These are phyloP conservation scores for Loxodes magnus DNA, from an alignment of 73 alveolate genomes.

Conservation along the genomic window DNA sequence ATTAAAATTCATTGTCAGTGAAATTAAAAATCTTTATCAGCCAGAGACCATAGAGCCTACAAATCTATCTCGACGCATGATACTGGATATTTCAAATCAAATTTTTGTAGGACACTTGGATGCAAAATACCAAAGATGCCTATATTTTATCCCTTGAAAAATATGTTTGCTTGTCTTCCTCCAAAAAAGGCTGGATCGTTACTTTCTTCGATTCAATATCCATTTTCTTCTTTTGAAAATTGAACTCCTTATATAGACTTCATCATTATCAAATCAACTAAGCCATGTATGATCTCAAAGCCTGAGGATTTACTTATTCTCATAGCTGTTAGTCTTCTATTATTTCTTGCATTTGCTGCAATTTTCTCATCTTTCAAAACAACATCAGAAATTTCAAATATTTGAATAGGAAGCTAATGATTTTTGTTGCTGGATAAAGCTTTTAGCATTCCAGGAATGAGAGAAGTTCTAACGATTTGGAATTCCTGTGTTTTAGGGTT, in stretches of 20 bases:
- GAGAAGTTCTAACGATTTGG: conserved; percentile 86
- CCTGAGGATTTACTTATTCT: conserved; percentile 49
- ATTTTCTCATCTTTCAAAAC: conserved; percentile 55
- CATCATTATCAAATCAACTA: conserved; percentile 80
- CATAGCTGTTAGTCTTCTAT: conserved; percentile 67
- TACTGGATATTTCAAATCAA: conserved; percentile 81
- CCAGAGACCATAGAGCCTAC: conserved; percentile 46
- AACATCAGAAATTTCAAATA: conserved; percentile 89
- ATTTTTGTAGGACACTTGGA: conserved; percentile 80
- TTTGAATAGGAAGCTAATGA: conserved; percentile 62
- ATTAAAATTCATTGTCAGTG: no score
- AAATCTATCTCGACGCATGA: conserved; percentile 71
- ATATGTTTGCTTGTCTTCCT: conserved; percentile 75
- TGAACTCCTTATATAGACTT: conserved; percentile 18
- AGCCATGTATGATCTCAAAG: conserved; percentile 85
- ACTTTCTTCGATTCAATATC: conserved; percentile 28
- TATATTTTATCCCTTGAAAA: conserved; percentile 47
- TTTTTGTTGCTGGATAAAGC: conserved; percentile 68
- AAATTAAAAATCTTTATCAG: no score
- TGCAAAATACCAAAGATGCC: conserved; percentile 92
- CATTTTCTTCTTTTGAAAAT: conserved; percentile 23
- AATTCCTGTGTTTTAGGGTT: conserved; percentile 68
- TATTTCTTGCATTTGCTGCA: conserved; percentile 77
- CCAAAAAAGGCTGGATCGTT: conserved; percentile 76
- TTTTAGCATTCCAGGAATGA: conserved; percentile 93